Evolutionary conservation across 2,329 filamentous ascomycete genomes (phyloP).

Genomic region (Neopestalotiopsis rosae): DNA sequence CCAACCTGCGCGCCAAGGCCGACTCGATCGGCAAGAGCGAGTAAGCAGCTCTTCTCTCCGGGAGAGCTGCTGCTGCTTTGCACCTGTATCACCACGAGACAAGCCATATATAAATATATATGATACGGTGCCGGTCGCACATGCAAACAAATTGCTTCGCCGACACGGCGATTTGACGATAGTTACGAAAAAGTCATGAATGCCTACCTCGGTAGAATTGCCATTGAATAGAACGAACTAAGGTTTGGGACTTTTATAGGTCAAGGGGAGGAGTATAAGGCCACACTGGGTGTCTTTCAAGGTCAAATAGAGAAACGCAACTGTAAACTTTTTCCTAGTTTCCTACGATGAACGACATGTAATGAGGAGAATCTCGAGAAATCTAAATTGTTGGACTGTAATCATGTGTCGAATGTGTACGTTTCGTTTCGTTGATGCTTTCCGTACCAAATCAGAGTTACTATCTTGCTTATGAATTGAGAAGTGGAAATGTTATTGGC

Average conservation of each 20-base stretch:
- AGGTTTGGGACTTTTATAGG: background rate
- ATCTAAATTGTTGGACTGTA: background rate
- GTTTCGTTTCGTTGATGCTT: background rate
- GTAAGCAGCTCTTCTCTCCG: slow-evolving; percentile 42
- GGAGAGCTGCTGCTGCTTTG: background rate
- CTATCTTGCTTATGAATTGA: too few relatives aligned
- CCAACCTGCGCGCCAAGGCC: slow-evolving; percentile 85
- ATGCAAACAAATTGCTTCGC: background rate
- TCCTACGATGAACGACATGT: slow-evolving; percentile 10
- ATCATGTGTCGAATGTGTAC: background rate
- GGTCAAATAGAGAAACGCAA: slow-evolving; percentile 6
- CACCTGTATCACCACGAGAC: slow-evolving; percentile 8
- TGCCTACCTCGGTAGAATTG: slow-evolving; percentile 7
- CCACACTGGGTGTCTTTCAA: background rate
- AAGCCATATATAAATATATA: background rate
- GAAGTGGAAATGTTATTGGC: too few relatives aligned
- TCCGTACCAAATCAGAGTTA: too few relatives aligned
- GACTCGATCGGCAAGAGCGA: slow-evolving; percentile 76
- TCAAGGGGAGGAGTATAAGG: background rate
- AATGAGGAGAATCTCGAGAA: background rate
- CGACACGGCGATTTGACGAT: slow-evolving; percentile 6
- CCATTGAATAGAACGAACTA: slow-evolving; percentile 3
- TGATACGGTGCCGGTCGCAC: slow-evolving; percentile 1
- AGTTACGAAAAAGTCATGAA: slow-evolving; percentile 12
- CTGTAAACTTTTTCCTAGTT: slow-evolving; percentile 14